Evolutionary conservation across 78 protist genomes (phyloP), one percentile per base, ranked within the genome.

Genomic region (Emiliania huxleyi): DNA sequence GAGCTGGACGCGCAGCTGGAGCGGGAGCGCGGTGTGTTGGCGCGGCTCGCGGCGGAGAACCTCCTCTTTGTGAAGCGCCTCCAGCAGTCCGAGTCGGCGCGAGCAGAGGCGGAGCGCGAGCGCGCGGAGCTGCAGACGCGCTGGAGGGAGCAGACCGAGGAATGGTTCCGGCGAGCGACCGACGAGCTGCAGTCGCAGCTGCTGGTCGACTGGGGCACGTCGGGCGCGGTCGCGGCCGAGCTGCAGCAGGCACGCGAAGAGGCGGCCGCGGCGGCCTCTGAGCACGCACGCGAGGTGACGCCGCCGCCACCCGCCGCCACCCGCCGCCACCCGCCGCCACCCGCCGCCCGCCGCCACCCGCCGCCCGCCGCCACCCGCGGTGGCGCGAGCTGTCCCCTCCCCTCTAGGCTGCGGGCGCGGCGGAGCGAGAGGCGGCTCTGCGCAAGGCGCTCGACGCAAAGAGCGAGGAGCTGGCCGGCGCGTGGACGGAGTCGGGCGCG

Each of bases 101-200:
- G 85, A 1, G 46, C 44, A 22, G 46, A 48, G 23, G 85, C 85
- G 5, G 48, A 40, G 33, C 22, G 23, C 33, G 85, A 77, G 85
- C 15, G n/a, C 19, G 11, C 1, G 25, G 85, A 37, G 46, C 46
- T 77, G 42, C 85, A 21, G 35, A 77, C 85, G 8, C 48, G 33
- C 48, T 77, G 85, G 85, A 45, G 85, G 46, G n/a, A 4, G n/a
- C 85, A 77, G 85, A 77, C 46, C 21, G 85, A 77, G 29, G 85
- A 77, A 33, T 77, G 85, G 85, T 77, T 77, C 46, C 22, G 48
- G 49, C 3, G 43, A 12, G 83, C 83, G 83, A 73, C 83, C 40
- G 42, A 29, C 83, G 42, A 35, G 83, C 15, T 35, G 44, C 83
- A 73, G 83, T 1, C 43, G 3, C 37, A 29, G 43, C 83, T 73